Base-by-base conservation (phyloP, 306 rosid genomes). In the Cicer yamashitae region DNA sequence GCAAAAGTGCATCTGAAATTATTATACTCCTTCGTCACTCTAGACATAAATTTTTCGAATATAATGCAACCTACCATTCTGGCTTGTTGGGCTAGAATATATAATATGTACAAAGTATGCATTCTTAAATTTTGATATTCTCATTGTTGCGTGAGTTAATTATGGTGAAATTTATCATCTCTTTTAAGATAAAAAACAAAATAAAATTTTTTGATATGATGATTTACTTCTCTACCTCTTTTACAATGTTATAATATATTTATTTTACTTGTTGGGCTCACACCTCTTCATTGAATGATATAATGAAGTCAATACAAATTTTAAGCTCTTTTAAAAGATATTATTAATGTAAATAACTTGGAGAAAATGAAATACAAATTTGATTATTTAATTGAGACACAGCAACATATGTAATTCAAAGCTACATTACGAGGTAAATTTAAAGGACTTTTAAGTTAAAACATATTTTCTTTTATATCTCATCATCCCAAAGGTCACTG, bases 401-500 rank as follows among this genome's bases (percentile, higher is more conserved):
- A 41, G 0, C 7, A 54, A 57, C 30, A 41, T 4, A 12, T 25
- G 38, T 15, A 13, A 71, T 38, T 53, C 18, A 71, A 7, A 54
- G n/a, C 37, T 7, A 7, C 39, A 17, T 39, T 7, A 3, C 0
- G 0, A 6, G 38, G 14, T 7, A 72, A 40, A 6, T 2, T 6
- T 46, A n/a, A 25, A 13, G 2, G 12, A 13, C 1, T 66, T 10
- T 22, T 30, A 30, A 30, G 34, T 3, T 0, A 30, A 12, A 3
- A 37, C 45, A 34, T 34, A 3, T 60, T 2, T 37, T 13, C 0
- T 10, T 10, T 58, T 30, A 80, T 8, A 67, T 73, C 18, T 84
- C 22, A 10, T 81, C 89, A 77, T 89, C 91, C 75, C 76, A 89
- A 0, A 87, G 77, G 40, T 89, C 87, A 7, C 10, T 6, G 60